Evolutionary conservation across 208 protist species (phyloP).

Genomic region (Angomonas deanei): DNA sequence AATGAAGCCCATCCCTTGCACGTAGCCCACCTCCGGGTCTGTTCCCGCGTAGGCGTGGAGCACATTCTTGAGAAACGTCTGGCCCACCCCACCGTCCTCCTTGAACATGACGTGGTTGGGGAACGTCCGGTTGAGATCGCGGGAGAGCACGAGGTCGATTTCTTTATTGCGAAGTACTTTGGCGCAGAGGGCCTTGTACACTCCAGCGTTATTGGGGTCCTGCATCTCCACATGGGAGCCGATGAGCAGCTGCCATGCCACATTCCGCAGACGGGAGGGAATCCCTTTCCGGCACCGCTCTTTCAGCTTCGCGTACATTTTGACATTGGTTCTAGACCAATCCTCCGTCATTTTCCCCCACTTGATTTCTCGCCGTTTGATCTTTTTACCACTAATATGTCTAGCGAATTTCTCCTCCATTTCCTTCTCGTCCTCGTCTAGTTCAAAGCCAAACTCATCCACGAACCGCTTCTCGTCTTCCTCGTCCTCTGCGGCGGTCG

Average conservation of each 20-base stretch:
- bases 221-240: conserved; percentile 69
- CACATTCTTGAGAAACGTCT: conserved; percentile 84
- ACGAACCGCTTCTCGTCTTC: conserved; percentile 72
- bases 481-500: conserved; percentile 15
- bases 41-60: conserved; percentile 86
- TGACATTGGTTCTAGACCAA: conserved; percentile 70
- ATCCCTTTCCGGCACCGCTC: conserved; percentile 89
- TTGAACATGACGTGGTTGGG: conserved; percentile 87
- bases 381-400: conserved; percentile 58
- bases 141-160: conserved; percentile 56
- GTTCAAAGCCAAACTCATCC: conserved; percentile 88
- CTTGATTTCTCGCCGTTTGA: conserved; percentile 79
- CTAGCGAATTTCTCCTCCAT: conserved; percentile 59
- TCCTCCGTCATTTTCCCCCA: conserved; percentile 86
- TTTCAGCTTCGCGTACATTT: conserved; percentile 79
- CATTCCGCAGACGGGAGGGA: conserved; percentile 65
- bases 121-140: conserved; percentile 86
- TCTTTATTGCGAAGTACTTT: conserved; percentile 66
- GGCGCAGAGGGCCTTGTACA: conserved; percentile 59
- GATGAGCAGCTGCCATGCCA: conserved; percentile 85
- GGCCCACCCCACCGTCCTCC: conserved; percentile 73
- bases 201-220: conserved; percentile 57
- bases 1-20: conserved; percentile 93
- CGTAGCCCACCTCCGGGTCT: conserved; percentile 92
- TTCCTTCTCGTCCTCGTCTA: conserved; percentile 61